Evolutionary conservation across 2,329 filamentous ascomycete species (phyloP), one percentile per base, ranked within the genome.

Genomic region (Trichoderma afroharzianum): DNA sequence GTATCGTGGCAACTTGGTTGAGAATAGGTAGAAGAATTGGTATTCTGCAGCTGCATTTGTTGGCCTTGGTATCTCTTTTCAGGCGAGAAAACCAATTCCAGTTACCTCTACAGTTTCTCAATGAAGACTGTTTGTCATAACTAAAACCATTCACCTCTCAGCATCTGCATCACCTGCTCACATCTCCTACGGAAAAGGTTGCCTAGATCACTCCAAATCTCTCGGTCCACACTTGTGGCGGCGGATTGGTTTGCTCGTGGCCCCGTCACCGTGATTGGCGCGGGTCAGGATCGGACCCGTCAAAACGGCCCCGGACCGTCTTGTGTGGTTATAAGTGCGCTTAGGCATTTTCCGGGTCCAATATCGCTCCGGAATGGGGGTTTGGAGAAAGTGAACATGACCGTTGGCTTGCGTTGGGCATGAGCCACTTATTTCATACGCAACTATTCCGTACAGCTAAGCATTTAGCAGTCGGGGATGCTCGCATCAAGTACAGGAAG

Each of bases 341-440:
- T 62, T 69, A 61, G 66, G 66, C 39, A 62, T 69, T 67, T 68
- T 69, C 57, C 57, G 66, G 66, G 66, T 28, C 39, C 26, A 62
- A 26, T 62, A 69, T 69, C 55, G 32, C 55, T 43, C 66, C 66
- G 66, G 33, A 12, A 7, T 21, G 32, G 33, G 66, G 64, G 26
- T 50, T 55, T 43, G 50, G 47, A 36, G 32, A 11, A 67, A 30
- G 3, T 11, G 21, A 26, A 33, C 21, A 59, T 9, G 39, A n/a
- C 57, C 32, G 59, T 62, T 26, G 26, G 26, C 26, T 26, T 26
- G 26, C 26, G 26, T 26, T 69, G 66, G 66, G 57, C 39, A 61
- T 59, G 57, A 39, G 66, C 66, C 66, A 69, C 66, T 61, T 68
- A 61, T 68, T 61, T 24, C 28, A 28, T 36, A 39, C 59, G 21